These are phyloP conservation scores for Syzygium aromaticum DNA, from an alignment of 345 rosid genomes.

Conservation along the genomic window DNA sequence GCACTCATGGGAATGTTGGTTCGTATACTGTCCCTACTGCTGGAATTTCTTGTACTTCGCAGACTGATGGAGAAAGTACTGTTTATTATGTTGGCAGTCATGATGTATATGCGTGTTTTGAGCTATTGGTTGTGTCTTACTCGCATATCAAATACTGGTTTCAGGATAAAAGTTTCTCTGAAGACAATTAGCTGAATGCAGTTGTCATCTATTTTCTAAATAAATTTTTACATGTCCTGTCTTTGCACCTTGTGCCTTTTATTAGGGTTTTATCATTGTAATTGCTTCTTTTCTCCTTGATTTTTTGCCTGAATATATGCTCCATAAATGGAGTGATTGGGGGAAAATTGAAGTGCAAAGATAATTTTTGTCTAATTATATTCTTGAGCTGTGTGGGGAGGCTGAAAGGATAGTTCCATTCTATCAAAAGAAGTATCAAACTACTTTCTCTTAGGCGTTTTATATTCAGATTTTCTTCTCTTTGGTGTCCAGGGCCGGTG, in stretches of 20 bases:
- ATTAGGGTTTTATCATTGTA: neutral
- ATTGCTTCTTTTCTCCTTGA: neutral
- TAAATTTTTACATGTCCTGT: neutral
- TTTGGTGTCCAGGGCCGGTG: neutral
- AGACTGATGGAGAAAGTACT: neutral
- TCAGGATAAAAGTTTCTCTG: neutral
- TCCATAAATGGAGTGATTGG: neutral
- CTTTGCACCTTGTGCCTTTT: neutral
- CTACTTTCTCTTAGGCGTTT: neutral
- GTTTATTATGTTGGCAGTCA: neutral
- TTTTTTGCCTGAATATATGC: neutral
- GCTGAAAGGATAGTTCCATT: neutral
- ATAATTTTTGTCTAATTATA: neutral
- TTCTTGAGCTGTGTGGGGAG: neutral
- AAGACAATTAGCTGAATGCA: neutral
- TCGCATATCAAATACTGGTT: neutral
- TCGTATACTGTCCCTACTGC: neutral
- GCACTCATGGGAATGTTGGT: slow-evolving; percentile 91
- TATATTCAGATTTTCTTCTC: neutral
- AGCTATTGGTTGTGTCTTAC: neutral
- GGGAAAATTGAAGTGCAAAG: neutral
- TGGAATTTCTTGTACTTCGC: neutral
- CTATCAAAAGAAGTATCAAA: neutral
- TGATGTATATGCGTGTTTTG: neutral
- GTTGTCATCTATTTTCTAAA: neutral